These are phyloP conservation scores for Leishmania major DNA, from an alignment of 208 protist genomes.

Conservation along the genomic window DNA sequence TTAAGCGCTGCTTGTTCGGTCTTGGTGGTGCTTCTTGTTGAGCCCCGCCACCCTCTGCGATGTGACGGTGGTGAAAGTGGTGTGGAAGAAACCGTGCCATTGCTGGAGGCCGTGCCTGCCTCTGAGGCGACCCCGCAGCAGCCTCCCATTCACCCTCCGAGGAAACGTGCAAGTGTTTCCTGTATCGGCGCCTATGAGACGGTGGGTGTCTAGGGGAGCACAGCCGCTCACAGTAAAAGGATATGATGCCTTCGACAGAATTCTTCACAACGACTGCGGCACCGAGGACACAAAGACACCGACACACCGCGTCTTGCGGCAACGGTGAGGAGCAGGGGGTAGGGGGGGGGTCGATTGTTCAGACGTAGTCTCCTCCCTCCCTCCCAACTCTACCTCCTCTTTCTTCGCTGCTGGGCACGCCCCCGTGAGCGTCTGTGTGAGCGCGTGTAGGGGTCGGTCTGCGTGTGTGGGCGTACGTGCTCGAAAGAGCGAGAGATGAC, in stretches of 20 bases:
- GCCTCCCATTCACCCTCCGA: conserved; percentile 5
- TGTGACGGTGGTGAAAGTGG: background rate
- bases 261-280: background rate
- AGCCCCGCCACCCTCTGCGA: background rate
- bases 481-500: background rate
- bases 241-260: too few species aligned
- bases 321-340: background rate
- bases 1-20: background rate
- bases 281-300: background rate
- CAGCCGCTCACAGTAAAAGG: too few species aligned
- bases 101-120: background rate
- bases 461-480: background rate
- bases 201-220: background rate
- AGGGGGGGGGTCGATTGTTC: too few species aligned
- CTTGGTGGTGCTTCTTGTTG: too few species aligned
- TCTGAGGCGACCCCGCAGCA: conserved; percentile 18
- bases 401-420: background rate
- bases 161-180: background rate
- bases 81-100: background rate
- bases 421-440: background rate
- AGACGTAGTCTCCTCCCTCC: too few species aligned
- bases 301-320: background rate
- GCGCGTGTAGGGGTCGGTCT: background rate
- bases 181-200: background rate
- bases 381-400: background rate